Base-by-base conservation (phyloP, 2,329 filamentous ascomycete species). In the Eutypella sp. region DNA sequence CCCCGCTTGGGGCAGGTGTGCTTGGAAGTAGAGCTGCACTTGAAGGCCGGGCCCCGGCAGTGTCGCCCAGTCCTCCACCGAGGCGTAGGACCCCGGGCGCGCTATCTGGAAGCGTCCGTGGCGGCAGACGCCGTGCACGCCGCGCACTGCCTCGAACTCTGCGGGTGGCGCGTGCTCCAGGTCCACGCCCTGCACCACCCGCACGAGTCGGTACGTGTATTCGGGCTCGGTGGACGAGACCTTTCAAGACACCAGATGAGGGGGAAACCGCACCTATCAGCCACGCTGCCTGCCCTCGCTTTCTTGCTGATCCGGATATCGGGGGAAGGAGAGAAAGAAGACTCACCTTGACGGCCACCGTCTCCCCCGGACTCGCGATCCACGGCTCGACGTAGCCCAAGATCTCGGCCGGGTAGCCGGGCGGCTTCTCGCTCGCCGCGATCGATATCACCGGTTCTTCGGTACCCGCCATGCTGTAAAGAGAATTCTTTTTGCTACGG, bases 141-240 rank as follows among this genome's bases (percentile, higher is more conserved):
- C 34, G 7, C 13, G 19, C 15, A 53, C 36, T 23, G 46, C 34
- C 29, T 48, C 39, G 38, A 43, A 36, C 25, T 44, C 16, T 10
- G 44, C 37, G 7, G 39, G 29, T 2, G 50, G 48, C 5, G 45
- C 27, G 37, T 53, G 45, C n/a, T 44, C 45, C 25, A 46, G 31
- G 29, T 37, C 43, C 19, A 48, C 40, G 13, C 50, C 50, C 37
- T 53, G 50, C 20, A 51, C 47, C 5, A 51, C 34, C 18, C 49
- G 46, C 27, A 51, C 46, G 29, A 44, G 40, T 16, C 50, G 50
- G 41, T 52, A 48, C 27, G 33, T 37, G 34, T 52, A 54, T 16
- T 45, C 36, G 37, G 42, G 39, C 29, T 50, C 50, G 9, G 44
- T 55, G 24, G 27, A 47, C 19, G 48, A 53, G 29, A 47, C 49